phyloP scores from a whole-genome alignment of 306 rosid species.

The Betula pendula region DNA sequence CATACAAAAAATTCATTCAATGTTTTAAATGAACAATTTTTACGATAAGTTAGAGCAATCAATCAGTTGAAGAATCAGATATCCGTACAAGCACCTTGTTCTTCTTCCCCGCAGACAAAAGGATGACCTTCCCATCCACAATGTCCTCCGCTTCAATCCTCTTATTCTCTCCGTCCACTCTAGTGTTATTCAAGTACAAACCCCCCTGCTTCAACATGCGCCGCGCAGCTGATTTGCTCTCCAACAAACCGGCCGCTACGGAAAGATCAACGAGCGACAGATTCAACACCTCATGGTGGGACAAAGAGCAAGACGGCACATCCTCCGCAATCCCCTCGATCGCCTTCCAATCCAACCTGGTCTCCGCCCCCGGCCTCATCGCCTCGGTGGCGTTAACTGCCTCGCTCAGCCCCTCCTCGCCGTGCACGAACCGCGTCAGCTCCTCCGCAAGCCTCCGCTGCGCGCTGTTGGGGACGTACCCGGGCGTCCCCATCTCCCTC shows the following conservation, averaged over 20 bases:
- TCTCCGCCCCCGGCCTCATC: slow-evolving; percentile 81
- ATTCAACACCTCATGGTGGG: slow-evolving; percentile 62
- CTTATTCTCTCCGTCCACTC: slow-evolving; percentile 71
- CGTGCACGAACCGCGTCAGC: slow-evolving; percentile 83
- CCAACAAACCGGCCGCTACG: slow-evolving; percentile 79
- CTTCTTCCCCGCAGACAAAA: slow-evolving; percentile 92
- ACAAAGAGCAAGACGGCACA: slow-evolving; percentile 77
- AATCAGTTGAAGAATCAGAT: slow-evolving; percentile 38
- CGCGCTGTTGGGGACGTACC: slow-evolving; percentile 68
- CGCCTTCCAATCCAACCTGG: slow-evolving; percentile 81
- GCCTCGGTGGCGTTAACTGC: slow-evolving; percentile 91
- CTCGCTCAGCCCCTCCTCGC: slow-evolving; percentile 76
- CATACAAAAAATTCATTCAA: slow-evolving; percentile 28
- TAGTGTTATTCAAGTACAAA: slow-evolving; percentile 76
- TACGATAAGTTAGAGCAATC: slow-evolving; percentile 2
- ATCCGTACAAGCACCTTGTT: slow-evolving; percentile 87
- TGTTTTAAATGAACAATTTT: slow-evolving; percentile 14
- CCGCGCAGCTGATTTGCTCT: slow-evolving; percentile 86
- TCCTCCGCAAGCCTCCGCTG: slow-evolving; percentile 91
- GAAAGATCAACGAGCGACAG: slow-evolving; percentile 74
- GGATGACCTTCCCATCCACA: slow-evolving; percentile 87
- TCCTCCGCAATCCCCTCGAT: slow-evolving; percentile 88
- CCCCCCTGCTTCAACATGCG: slow-evolving; percentile 95
- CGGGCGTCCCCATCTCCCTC: slow-evolving; percentile 53
- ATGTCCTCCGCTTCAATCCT: slow-evolving; percentile 64